Percentiles rank a stretch among this genome's conserved stretches.
Evolutionary conservation across 768 basidiomycete genomes (phyloP).

Genomic region (Gymnopilus junonius): DNA sequence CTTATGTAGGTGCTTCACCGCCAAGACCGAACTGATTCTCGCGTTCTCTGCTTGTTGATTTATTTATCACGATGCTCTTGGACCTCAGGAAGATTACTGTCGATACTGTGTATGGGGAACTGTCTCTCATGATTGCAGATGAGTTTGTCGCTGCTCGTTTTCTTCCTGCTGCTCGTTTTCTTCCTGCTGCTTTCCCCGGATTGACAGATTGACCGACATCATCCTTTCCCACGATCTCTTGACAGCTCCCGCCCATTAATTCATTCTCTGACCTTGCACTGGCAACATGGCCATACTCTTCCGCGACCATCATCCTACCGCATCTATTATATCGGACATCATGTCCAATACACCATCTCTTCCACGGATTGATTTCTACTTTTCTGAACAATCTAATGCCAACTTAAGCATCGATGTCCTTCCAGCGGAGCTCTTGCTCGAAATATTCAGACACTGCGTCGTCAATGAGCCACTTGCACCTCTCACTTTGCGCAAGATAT

Average conservation of each 20-base stretch:
- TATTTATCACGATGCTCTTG: no score
- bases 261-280: neutral
- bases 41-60: neutral
- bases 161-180: no score
- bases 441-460: conserved; percentile 57
- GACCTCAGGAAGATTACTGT: no score
- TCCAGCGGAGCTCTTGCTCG: conserved; percentile 65
- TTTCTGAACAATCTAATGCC: neutral
- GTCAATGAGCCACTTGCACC: conserved; percentile 51
- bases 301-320: neutral
- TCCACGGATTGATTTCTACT: neutral
- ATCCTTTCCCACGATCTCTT: conserved; percentile 7
- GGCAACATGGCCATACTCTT: conserved; percentile 1
- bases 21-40: neutral
- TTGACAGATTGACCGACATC: neutral
- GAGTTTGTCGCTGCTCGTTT: neutral
- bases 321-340: neutral
- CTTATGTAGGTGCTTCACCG: neutral
- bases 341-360: no score
- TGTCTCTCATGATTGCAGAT: no score
- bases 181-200: neutral
- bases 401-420: conserved; percentile 35
- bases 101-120: no score
- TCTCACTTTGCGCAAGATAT: conserved; percentile 56
- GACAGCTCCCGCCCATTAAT: neutral